Base-by-base conservation (phyloP, 805 yeast species). In the Ogataea pilisensis region DNA sequence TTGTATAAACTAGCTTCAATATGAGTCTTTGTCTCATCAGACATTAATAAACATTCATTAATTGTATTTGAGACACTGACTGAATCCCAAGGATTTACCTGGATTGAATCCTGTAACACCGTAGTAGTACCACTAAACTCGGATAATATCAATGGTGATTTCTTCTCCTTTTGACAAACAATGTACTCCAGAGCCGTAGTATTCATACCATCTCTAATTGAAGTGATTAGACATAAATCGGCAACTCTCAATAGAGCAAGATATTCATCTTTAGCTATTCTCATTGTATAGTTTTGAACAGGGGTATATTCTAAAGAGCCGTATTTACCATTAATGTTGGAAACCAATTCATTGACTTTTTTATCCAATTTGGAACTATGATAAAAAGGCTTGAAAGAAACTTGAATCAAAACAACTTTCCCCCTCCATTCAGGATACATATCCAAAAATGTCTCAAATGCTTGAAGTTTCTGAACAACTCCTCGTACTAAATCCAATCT, bases 11-110 rank as follows among this genome's bases (percentile, higher is more conserved):
- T 73, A 11, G 58, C 52, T 54, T 83, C 84, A 35, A 78, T 61
- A 4, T 53, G 57, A 3, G 53, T 48, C 46, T 75, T 77, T 11
- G 70, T 69, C 8, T 65, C 73, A 3, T 61, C 61, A 1, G 78
- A 53, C 78, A 85, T 71, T 18, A 61, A 51, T 17, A 93, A 71
- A 37, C 89, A 75, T 37, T 76, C 78, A 58, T 89, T 71, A 41
- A 95, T 84, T 6, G 89, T 75, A 53, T 79, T 84, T 1, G 99
- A 91, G 28, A 91, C 91, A 2, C 95, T 95, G 20, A 87, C 91
- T 0, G 95, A 74, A 65, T 93, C 98, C 96, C 97, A 93, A 7
- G 99, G 99, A 53, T 93, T 93, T 27, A 93, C 93, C 48, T 84
- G 76, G 37, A 86, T 72, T 0, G 96, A 86, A 45, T 82, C 86